Conservation (phyloP, 2,329 filamentous ascomycete genomes). For the Allantophomopsis cytisporea region DNA sequence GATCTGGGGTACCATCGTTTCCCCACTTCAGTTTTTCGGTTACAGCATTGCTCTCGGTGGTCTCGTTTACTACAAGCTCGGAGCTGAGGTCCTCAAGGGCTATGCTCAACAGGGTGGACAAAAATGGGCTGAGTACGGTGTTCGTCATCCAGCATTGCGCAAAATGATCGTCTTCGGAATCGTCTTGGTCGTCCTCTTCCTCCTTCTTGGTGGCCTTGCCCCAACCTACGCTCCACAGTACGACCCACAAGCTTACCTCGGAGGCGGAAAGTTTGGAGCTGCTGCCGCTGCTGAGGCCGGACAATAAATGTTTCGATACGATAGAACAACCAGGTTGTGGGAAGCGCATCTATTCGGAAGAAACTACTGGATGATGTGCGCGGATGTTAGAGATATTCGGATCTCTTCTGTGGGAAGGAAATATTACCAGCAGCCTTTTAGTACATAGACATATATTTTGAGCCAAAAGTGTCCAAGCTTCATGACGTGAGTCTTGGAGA, state of each 20-base stretch:
- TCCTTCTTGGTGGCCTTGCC: slow-evolving; percentile 55
- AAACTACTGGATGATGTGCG: no score
- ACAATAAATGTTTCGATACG: no score
- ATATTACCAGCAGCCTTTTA: no score
- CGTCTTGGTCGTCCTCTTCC: slow-evolving; percentile 49
- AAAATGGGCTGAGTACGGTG: slow-evolving; percentile 78
- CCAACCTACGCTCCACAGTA: slow-evolving; percentile 44
- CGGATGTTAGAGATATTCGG: no score
- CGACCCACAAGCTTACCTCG: slow-evolving; percentile 23
- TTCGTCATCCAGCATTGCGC: slow-evolving; percentile 61
- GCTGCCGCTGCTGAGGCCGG: background rate
- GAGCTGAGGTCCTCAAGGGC: slow-evolving; percentile 70
- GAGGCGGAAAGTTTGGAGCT: background rate
- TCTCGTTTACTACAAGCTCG: slow-evolving; percentile 79
- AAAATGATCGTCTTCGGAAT: slow-evolving; percentile 60
- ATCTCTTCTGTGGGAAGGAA: no score
- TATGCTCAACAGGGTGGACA: slow-evolving; percentile 60
- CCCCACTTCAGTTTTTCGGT: slow-evolving; percentile 66
- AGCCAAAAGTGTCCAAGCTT: no score
- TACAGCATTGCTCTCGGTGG: slow-evolving; percentile 69
- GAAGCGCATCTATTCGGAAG: no score
- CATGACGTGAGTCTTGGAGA: no score
- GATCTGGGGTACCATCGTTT: slow-evolving; percentile 67
- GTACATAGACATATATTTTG: no score
- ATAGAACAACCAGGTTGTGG: no score